Evolutionary conservation across 23 red algal genomes (phyloP).

Genomic region (Gracilaria vermiculophylla): DNA sequence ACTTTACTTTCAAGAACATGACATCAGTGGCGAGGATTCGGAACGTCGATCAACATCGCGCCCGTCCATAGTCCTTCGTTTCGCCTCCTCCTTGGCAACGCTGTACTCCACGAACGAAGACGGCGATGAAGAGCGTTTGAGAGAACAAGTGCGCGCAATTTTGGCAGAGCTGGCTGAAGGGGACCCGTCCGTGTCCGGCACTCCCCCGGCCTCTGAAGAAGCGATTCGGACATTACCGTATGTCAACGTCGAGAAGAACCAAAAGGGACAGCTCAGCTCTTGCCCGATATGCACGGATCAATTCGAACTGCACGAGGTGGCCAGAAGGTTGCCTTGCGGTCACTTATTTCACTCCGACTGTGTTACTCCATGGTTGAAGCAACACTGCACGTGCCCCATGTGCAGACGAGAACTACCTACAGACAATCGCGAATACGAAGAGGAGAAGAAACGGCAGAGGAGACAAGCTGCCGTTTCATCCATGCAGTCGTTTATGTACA

Average conservation of each 20-base stretch:
- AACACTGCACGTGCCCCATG: constrained; percentile 49
- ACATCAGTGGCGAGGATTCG: not conserved
- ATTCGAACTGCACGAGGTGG: constrained; percentile 9
- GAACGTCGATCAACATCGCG: not conserved
- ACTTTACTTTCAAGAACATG: constrained; percentile 48
- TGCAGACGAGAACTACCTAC: constrained; percentile 53
- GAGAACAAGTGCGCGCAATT: not conserved
- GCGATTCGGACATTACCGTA: constrained; percentile 12
- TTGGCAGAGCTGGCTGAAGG: not conserved
- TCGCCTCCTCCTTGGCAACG: not conserved
- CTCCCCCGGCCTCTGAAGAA: constrained; percentile 42
- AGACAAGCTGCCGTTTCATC: constrained; percentile 20
- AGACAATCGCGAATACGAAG: constrained; percentile 41
- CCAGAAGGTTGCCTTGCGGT: constrained; percentile 21
- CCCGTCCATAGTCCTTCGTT: not conserved
- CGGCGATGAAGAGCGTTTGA: not conserved
- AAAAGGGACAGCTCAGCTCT: not conserved
- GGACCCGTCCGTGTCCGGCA: not conserved
- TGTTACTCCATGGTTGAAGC: constrained; percentile 43
- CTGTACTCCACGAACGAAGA: not conserved
- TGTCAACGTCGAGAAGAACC: constrained; percentile 3
- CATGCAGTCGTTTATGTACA: constrained; percentile 50
- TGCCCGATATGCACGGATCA: constrained; percentile 61
- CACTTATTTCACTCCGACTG: constrained; percentile 54
- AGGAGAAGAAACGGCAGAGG: constrained; percentile 16